Evolutionary conservation across 2,329 filamentous ascomycete genomes (phyloP).

Genomic region (Aspergillus sp.): DNA sequence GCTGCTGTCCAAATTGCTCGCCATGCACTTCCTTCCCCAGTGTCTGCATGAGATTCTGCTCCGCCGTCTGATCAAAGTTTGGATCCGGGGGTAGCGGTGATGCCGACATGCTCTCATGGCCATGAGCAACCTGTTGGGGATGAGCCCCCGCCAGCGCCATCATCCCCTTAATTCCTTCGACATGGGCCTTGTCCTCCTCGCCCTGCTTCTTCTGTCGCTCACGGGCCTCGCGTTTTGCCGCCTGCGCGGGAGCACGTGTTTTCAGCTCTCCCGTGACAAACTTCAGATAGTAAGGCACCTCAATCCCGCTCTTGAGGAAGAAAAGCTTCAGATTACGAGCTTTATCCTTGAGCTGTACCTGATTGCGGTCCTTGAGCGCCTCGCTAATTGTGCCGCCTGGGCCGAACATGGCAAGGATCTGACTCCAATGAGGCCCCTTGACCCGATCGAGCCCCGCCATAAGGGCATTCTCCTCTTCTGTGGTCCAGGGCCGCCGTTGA

Average conservation of each 20-base stretch:
- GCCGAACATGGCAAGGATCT: constrained; percentile 83
- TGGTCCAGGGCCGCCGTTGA: constrained; percentile 77
- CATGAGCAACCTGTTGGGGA: constrained; percentile 30
- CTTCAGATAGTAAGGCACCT: constrained; percentile 84
- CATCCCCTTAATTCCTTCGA: constrained; percentile 49
- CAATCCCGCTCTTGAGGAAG: constrained; percentile 86
- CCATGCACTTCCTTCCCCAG: constrained; percentile 43
- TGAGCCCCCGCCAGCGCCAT: constrained; percentile 48
- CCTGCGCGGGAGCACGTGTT: constrained; percentile 70
- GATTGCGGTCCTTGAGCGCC: constrained; percentile 82
- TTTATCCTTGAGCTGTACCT: constrained; percentile 92
- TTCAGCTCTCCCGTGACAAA: constrained; percentile 88
- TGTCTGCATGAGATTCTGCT: constrained; percentile 47
- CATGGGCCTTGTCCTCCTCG: constrained; percentile 49
- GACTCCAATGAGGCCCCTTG: constrained; percentile 89
- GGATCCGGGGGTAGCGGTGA: constrained; percentile 37
- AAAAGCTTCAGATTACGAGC: constrained; percentile 86
- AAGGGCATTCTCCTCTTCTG: constrained; percentile 84
- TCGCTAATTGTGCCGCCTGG: constrained; percentile 76
- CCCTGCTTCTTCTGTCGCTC: constrained; percentile 47
- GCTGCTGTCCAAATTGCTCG: constrained; percentile 34
- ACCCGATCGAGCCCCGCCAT: constrained; percentile 87
- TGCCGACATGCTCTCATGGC: constrained; percentile 39
- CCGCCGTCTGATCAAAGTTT: constrained; percentile 41
- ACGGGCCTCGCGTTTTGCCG: constrained; percentile 50